Evolutionary conservation across 169 alveolate species (phyloP).

Genomic region (Plasmodium adleri): DNA sequence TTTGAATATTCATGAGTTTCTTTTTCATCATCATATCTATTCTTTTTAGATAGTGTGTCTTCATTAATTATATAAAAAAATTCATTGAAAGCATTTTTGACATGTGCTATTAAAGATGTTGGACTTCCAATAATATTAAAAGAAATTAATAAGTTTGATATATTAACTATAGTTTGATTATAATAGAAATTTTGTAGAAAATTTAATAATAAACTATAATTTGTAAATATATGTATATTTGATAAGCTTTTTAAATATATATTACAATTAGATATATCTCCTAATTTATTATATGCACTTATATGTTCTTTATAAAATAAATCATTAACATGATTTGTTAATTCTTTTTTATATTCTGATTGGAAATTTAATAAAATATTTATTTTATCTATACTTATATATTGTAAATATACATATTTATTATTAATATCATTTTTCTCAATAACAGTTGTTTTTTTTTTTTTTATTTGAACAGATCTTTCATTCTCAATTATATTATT

Average conservation of each 20-base stretch:
- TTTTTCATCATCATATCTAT: background rate
- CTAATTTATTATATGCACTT: slow-evolving; percentile 61
- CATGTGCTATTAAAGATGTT: slow-evolving; percentile 48
- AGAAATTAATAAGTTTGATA: slow-evolving; percentile 35
- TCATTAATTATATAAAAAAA: slow-evolving; percentile 35
- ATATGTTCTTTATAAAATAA: slow-evolving; percentile 42
- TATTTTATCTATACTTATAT: slow-evolving; percentile 47
- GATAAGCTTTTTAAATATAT: slow-evolving; percentile 41
- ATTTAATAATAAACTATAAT: slow-evolving; percentile 5
- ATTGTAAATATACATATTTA: slow-evolving; percentile 47
- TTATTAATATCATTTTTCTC: slow-evolving; percentile 23
- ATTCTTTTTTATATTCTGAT: slow-evolving; percentile 57
- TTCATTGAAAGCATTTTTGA: slow-evolving; percentile 47
- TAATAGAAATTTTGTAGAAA: slow-evolving; percentile 36
- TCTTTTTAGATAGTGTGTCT: background rate
- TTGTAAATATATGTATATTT: slow-evolving; percentile 55
- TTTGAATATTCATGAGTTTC: background rate
- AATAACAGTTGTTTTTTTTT: background rate
- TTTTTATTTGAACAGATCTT: too few relatives aligned
- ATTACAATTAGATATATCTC: slow-evolving; percentile 58
- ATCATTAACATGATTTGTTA: slow-evolving; percentile 32
- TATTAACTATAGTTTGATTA: slow-evolving; percentile 45
- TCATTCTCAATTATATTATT: too few relatives aligned
- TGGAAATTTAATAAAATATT: slow-evolving; percentile 45
- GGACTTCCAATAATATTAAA: slow-evolving; percentile 70